A percentile compares a stretch with the other conserved stretches of the same genome.
Evolutionary conservation across 257 asterid genomes (phyloP).

Genomic region (Solanum dulcamara): DNA sequence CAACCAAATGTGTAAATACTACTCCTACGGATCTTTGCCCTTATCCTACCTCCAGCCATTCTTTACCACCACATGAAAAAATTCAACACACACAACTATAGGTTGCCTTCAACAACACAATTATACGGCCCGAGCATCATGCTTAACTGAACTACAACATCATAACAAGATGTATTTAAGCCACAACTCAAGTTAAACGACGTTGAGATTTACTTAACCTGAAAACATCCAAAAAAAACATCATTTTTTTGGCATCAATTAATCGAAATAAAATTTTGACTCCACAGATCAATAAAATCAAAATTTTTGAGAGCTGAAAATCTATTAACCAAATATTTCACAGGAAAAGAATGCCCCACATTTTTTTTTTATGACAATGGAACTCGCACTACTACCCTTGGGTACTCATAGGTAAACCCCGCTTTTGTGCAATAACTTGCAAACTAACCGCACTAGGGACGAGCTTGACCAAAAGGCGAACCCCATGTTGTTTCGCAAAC

Average conservation of each 20-base stretch:
- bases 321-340: neutral
- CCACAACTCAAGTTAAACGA: neutral
- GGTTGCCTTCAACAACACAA: constrained; percentile 21
- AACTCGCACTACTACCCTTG: no score
- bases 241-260: neutral
- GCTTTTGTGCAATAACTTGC: neutral
- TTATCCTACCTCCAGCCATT: constrained; percentile 67
- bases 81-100: neutral
- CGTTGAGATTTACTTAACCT: neutral
- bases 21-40: constrained; percentile 77
- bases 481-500: neutral
- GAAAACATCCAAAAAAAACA: neutral
- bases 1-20: constrained; percentile 75
- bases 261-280: neutral
- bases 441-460: neutral
- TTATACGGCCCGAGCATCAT: constrained; percentile 19
- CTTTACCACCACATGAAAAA: neutral
- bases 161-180: neutral
- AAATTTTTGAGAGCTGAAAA: neutral
- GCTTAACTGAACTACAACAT: neutral
- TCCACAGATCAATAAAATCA: neutral
- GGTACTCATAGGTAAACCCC: neutral
- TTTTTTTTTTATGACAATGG: no score
- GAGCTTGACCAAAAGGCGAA: neutral
- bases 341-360: neutral